Evolutionary conservation across 2,329 filamentous ascomycete genomes (phyloP).

Genomic region (Mariannaea sp.): DNA sequence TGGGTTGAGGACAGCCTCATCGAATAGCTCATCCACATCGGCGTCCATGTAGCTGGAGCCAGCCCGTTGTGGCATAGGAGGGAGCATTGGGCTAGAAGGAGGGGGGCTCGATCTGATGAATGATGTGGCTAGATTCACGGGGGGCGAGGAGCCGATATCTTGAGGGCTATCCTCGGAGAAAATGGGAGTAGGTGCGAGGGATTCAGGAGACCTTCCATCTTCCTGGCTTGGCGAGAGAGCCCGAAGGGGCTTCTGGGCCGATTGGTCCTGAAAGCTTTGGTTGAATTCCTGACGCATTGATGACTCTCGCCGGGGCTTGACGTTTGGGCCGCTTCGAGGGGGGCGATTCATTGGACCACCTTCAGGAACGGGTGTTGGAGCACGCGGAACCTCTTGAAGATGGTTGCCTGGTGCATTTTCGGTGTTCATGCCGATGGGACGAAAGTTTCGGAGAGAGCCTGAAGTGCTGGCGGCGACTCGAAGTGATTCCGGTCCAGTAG

Average conservation of each 20-base stretch:
- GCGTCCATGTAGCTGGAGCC: slow-evolving; percentile 89
- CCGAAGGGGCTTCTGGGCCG: slow-evolving; percentile 44
- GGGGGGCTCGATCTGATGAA: slow-evolving; percentile 65
- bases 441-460: slow-evolving; percentile 82
- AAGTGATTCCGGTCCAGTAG: slow-evolving; percentile 75
- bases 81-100: slow-evolving; percentile 79
- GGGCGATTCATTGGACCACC: slow-evolving; percentile 37
- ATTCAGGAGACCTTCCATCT: slow-evolving; percentile 60
- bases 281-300: slow-evolving; percentile 56
- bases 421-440: slow-evolving; percentile 66
- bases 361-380: slow-evolving; percentile 75
- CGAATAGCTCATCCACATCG: slow-evolving; percentile 70
- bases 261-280: slow-evolving; percentile 53
- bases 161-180: slow-evolving; percentile 71
- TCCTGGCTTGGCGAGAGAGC: slow-evolving; percentile 53
- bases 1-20: slow-evolving; percentile 59
- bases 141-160: slow-evolving; percentile 89
- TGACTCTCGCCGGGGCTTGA: slow-evolving; percentile 63
- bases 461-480: slow-evolving; percentile 90
- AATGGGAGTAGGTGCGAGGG: slow-evolving; percentile 55
- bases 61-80: slow-evolving; percentile 67
- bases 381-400: slow-evolving; percentile 73
- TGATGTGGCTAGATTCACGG: slow-evolving; percentile 67
- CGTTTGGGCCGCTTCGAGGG: slow-evolving; percentile 40
- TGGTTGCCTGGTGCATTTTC: slow-evolving; percentile 54